Base-by-base conservation (phyloP, 192 early-diverging fungal genomes). In the Coemansia sp. region DNA sequence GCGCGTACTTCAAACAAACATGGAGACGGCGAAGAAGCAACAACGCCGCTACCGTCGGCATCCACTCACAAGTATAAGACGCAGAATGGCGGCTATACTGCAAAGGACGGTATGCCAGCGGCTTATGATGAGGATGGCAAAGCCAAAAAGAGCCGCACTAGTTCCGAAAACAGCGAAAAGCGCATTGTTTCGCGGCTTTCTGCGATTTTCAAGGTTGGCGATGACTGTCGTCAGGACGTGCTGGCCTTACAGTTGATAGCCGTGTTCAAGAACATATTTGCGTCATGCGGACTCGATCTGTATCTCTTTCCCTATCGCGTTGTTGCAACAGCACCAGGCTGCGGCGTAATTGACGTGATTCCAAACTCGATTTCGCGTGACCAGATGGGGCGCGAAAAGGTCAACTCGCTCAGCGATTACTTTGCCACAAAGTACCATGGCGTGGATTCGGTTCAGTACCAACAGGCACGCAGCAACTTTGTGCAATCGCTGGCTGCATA, bases 161-260 rank as follows among this genome's bases (percentile, higher is more conserved):
- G 48, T 22, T 25, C 9, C 22, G 7, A 37, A 8, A 43, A 46
- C 19, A 38, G 50, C 14, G 55, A 57, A n/a, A 48, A 60, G 48
- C 46, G 72, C 6, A 57, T 77, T 0, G 64, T 75, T 39, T 84
- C 89, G 4, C 89, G 92, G 81, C 90, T 94, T 72, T 91, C 92
- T 5, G 91, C 94, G 1, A 99, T 99, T 64, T 99, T 99, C 87
- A 99, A 99, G 87, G 97, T 99, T 50, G 98, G 98, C 64, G 98
- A 99, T 68, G 97, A 99, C 82, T 99, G 98, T 83, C 89, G 98
- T 38, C 98, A 99, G 80, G 98, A 99, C 75, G 92, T 99, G 17
- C 86, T 99, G 67, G 97, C 98, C 4, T 77, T 99, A 56, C 98
- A 99, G 84, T 85, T 99, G 69, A 98, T 99, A 84, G 93, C 93